These are phyloP conservation scores for Silybum marianum DNA, from an alignment of 129 eudicot genomes.

Conservation along the genomic window DNA sequence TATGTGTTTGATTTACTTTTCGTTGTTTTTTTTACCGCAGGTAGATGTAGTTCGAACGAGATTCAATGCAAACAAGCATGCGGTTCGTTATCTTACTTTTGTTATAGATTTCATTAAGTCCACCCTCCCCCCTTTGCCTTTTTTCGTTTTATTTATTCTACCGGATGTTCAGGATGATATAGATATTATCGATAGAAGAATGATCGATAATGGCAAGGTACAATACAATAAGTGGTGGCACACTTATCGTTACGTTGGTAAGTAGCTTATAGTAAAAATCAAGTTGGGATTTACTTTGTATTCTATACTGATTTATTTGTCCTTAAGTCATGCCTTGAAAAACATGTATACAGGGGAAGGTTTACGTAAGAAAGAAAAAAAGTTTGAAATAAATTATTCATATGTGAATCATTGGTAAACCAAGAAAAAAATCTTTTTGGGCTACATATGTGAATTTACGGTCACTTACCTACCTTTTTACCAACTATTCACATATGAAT, in stretches of 20 bases:
- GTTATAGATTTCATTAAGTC: not conserved
- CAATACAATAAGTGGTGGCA: conserved; percentile 76
- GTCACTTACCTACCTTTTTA: not conserved
- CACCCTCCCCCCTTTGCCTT: not conserved
- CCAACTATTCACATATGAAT: not conserved
- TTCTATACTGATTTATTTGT: no score
- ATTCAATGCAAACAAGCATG: conserved; percentile 63
- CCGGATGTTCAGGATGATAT: conserved; percentile 74
- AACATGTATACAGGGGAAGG: no score
- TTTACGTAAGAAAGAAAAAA: no score
- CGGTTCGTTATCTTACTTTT: conserved; percentile 44
- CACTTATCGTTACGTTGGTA: conserved; percentile 96
- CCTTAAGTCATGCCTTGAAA: not conserved
- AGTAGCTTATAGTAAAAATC: not conserved
- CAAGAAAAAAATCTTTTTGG: not conserved
- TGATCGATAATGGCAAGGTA: conserved; percentile 89
- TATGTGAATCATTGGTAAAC: not conserved
- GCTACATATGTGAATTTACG: not conserved
- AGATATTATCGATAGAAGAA: conserved; percentile 77
- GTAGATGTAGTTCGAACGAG: no score
- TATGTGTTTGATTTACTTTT: not conserved
- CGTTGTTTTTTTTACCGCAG: no score
- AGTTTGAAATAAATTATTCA: not conserved
- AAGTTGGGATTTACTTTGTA: not conserved
- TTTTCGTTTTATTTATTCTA: not conserved